These are phyloP conservation scores for Rhodotorula sp. DNA, from an alignment of 1,284 basidiomycete genomes.

Conservation along the genomic window DNA sequence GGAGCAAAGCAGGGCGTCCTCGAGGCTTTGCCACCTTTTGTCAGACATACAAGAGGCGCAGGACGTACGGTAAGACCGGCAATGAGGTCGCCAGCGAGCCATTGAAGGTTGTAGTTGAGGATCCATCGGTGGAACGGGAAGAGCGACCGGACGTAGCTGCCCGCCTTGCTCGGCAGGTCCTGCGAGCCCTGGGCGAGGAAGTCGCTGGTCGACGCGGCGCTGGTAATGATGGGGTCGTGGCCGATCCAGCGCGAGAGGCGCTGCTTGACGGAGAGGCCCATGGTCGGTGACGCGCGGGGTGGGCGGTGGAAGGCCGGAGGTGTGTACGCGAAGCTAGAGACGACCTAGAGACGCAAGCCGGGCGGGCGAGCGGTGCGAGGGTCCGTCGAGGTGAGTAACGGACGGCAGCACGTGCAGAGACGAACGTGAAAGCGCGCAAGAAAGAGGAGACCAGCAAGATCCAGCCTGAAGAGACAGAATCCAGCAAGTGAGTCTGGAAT, in stretches of 20 bases:
- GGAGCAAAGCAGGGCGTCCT: too few relatives aligned
- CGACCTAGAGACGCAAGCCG: too few relatives aligned
- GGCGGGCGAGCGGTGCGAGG: too few relatives aligned
- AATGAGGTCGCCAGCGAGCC: conserved; percentile 51
- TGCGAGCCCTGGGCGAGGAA: conserved; percentile 1
- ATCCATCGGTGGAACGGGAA: conserved; percentile 52
- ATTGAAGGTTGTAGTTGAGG: conserved; percentile 49
- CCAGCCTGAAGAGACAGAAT: too few relatives aligned
- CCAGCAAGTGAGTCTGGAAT: too few relatives aligned
- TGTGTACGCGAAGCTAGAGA: too few relatives aligned
- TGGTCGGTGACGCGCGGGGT: neutral
- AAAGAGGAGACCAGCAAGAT: too few relatives aligned
- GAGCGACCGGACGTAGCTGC: conserved; percentile 46
- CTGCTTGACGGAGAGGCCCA: neutral
- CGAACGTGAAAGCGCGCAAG: too few relatives aligned
- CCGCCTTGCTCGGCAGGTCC: neutral
- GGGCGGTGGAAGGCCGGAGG: neutral
- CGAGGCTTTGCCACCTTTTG: too few relatives aligned
- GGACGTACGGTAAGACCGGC: conserved; percentile 50
- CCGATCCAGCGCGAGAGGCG: conserved; percentile 27
- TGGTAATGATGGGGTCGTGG: conserved; percentile 28
- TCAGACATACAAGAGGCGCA: conserved; percentile 38
- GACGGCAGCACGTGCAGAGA: too few relatives aligned
- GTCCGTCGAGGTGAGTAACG: too few relatives aligned
- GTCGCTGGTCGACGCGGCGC: conserved; percentile 28